Evolutionary conservation across 78 protist genomes (phyloP), one percentile per base, ranked within the genome.

Genomic region (Polysphondylium violaceum): DNA sequence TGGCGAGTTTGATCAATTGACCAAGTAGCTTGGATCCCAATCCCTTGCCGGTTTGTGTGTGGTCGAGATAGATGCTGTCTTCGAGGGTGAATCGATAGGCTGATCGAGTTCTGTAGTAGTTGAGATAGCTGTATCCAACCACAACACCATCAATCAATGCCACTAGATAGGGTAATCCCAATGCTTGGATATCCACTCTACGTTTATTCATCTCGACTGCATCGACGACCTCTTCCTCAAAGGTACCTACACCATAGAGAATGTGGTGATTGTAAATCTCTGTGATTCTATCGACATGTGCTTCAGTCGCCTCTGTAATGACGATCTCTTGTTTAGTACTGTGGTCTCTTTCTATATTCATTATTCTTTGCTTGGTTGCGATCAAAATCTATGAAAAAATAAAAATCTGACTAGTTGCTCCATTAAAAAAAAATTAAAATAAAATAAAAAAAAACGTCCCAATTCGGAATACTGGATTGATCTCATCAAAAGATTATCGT

Each of bases 31-130:
- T 36, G n/a, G 76, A 40, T 6, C 89, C 89, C 12, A 81, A 5
- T 8, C 89, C 89, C 1, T 21, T 8, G 2, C 53, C 75, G 17
- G 25, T 29, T 29, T 25, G 41, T 5, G 33, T 21, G 6, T 19
- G 5, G 17, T 35, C 61, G 6, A 81, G 19, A 40, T 81, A 81
- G 19, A 81, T 68, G 11, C 53, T 31, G 27, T 81, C 77, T 19
- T 81, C 89, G 12, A 81, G n/a, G 33, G 77, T 67, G 38, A 25
- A 81, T 81, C 89, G 31, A 23, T 81, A 81, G 2, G 89, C 89
- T 55, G 69, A 43, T 67, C 89, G 27, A 29, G 89, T 51, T 36
- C 89, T 31, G 40, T 50, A 68, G 1, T 29, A 16, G 23, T 55
- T 36, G 35, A 69, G 78, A 40, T 81, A 81, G 23, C 65, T 31